These are phyloP conservation scores for Cucumis hystrix DNA, from an alignment of 306 rosid species.

Conservation along the genomic window DNA sequence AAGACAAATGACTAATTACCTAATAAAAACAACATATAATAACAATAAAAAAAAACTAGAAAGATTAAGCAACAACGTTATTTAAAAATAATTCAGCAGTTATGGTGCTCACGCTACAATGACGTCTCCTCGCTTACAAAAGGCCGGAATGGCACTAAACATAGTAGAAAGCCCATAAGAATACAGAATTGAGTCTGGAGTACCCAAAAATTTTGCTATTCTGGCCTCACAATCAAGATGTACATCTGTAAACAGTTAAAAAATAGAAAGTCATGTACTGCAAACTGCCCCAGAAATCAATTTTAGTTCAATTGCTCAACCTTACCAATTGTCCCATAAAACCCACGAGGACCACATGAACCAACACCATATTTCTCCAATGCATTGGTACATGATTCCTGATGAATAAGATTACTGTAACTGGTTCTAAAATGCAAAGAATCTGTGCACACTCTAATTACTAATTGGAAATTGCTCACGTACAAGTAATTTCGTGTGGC, in stretches of 20 bases:
- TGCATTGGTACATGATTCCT: slow-evolving; percentile 88
- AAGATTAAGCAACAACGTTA: slow-evolving; percentile 1
- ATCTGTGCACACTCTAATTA: background rate
- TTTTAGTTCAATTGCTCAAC: slow-evolving; percentile 8
- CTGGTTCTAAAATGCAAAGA: background rate
- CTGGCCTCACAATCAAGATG: slow-evolving; percentile 99
- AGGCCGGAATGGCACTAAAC: slow-evolving; percentile 99
- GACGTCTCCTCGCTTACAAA: slow-evolving; percentile 83
- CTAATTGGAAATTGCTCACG: slow-evolving; percentile 19
- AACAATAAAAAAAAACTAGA: background rate
- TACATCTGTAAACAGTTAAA: slow-evolving; percentile 45
- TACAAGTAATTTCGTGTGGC: slow-evolving; percentile 78
- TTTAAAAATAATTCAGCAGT: background rate
- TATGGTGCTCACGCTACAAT: slow-evolving; percentile 75
- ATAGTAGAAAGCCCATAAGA: slow-evolving; percentile 92
- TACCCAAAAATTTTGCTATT: slow-evolving; percentile 93
- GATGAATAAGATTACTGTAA: slow-evolving; percentile 9
- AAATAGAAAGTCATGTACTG: background rate
- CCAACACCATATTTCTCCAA: slow-evolving; percentile 98
- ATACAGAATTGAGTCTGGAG: slow-evolving; percentile 92
- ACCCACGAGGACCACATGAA: slow-evolving; percentile 99
- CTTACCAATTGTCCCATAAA: slow-evolving; percentile 94
- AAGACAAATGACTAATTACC: background rate
- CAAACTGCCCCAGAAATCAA: background rate
- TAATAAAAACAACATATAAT: background rate